Base-by-base conservation (phyloP, 179 eudicot species). In the Patellifolia procumbens region DNA sequence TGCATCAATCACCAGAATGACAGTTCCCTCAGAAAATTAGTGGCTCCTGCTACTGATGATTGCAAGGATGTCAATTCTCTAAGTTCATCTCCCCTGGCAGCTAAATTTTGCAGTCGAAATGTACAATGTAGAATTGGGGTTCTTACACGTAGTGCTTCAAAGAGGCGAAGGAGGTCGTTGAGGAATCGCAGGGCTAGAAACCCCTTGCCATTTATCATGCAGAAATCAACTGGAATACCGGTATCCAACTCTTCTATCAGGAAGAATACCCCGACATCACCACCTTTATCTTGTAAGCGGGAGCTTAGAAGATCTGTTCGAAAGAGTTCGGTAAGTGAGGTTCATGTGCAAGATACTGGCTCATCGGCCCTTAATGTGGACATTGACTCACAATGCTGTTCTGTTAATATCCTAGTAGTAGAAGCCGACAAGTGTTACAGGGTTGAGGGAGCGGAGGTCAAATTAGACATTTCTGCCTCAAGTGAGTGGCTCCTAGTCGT, bases 361-460 rank as follows among this genome's bases (percentile, higher is more conserved):
- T 31, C 83, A 68, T 77, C 45, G 61, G 83, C 34, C 46, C 46
- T 83, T 65, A 81, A 73, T 45, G 88, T 84, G 46, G 88, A 90
- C 39, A 62, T 81, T 39, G 87, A 79, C 48, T 77, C 91, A 19
- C 74, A 79, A 1, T 83, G 83, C 55, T 94, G 97, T 81, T 81
- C 78, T 35, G 90, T 85, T 1, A 90, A 87, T 73, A 48, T 95
- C 20, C 79, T 95, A 76, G 88, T 95, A 56, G 84, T 88, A 78
- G 97, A 90, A 82, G 34, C 87, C 0, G 92, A 89, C 75, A 91
- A 73, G 88, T 90, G 99, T 76, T 85, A 84, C 80, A 86, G 99
- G 76, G 86, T 80, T 48, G 83, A 75, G 81, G 93, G 91, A 65
- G 95, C 91, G 24, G 81, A 79, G 70, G 67, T 93, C 26, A 35